Evolutionary conservation across 2,329 filamentous ascomycete species (phyloP).

Genomic region (Fusarium sp.): DNA sequence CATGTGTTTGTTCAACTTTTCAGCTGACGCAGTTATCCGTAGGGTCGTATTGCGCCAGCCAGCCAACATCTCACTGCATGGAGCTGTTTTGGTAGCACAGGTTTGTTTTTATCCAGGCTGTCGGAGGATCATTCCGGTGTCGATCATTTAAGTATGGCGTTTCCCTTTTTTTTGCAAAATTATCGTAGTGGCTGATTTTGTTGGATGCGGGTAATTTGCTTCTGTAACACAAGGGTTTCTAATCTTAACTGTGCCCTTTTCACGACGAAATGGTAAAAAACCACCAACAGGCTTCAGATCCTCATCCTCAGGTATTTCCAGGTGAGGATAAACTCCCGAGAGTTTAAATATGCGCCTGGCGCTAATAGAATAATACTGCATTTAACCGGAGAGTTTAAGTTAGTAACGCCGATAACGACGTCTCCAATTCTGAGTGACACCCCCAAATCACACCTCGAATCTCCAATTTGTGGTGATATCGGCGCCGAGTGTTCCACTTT

Average conservation of each 20-base stretch:
- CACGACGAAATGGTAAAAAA: neutral
- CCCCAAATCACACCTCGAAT: neutral
- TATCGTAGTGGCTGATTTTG: neutral
- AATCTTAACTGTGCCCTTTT: neutral
- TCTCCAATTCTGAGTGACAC: neutral
- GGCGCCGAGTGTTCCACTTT: neutral
- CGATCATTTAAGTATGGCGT: neutral
- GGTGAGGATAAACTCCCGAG: slow-evolving; percentile 18
- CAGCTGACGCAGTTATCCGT: slow-evolving; percentile 13
- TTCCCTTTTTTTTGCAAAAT: neutral
- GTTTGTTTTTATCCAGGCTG: neutral
- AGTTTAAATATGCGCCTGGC: neutral
- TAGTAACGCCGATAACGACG: neutral
- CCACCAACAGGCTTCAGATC: neutral
- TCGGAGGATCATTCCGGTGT: slow-evolving; percentile 14
- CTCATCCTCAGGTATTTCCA: slow-evolving; percentile 4
- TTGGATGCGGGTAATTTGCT: neutral
- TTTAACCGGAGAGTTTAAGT: slow-evolving; percentile 18
- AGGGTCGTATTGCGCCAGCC: slow-evolving; percentile 2
- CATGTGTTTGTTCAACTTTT: neutral
- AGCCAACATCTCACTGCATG: neutral
- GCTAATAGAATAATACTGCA: neutral
- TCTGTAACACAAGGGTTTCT: neutral
- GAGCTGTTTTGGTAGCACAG: neutral
- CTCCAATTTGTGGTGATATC: neutral